Evolutionary conservation across 1,139 yeast genomes (phyloP), one percentile per base, ranked within the genome.

Genomic region (Spencermartinsiella ligniputridi): DNA sequence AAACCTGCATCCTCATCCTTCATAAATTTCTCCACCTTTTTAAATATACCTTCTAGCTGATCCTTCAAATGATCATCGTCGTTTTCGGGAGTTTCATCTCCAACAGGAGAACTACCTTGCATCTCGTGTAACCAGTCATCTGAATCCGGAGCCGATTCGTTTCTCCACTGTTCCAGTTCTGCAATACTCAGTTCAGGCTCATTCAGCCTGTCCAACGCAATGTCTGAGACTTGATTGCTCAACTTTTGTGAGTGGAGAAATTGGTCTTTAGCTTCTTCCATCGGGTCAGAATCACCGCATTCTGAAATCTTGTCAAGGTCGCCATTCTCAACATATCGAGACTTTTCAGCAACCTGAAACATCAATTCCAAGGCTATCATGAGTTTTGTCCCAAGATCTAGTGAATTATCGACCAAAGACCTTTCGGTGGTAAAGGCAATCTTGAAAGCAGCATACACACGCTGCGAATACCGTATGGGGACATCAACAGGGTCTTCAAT

Each of bases 1-100:
- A 17, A 39, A 13, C 39, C 45, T 25, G 45, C 45, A 19, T 44
- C 45, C 12, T 39, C 42, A 19, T 27, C 42, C 8, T 3, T 27
- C 17, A 12, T 30, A 24, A 24, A 22, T 4, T 9, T 16, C 21
- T 37, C n/a, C 17, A 37, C 40, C 5, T 16, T 37, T 16, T 37
- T 33, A 25, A 37, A 27, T 5, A 37, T 4, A 8, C 13, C 40
- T 4, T 37, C 33, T 9, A 25, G 6, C 15, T 20, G 40, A 15
- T 15, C 33, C 19, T 37, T 16, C 40, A 37, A 8, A 27, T n/a
- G 15, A 8, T 9, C 32, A 5, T n/a, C 32, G 13, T 27, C 13
- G 6, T 27, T 6, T 6, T 27, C 32, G 5, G 15, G 15, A 27
- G 25, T 8, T 11, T 22, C 25, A n/a, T n/a, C n/a, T n/a, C n/a